phyloP scores from a whole-genome alignment of 805 yeast genomes.

The Blastobotrys robertii region DNA sequence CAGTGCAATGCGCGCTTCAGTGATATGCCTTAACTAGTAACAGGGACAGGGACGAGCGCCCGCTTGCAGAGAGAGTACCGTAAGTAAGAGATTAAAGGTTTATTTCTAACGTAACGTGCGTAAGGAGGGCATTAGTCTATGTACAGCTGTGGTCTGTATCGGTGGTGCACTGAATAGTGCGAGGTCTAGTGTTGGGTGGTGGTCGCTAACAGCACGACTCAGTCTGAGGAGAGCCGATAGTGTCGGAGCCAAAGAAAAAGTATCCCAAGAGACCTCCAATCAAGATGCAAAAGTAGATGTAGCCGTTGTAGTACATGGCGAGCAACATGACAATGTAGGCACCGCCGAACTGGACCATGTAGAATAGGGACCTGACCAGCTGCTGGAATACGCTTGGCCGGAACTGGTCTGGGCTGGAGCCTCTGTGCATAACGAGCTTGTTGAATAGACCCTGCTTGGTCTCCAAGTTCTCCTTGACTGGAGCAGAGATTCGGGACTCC shows the following conservation, averaged over 20 bases:
- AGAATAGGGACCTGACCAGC: slow-evolving; percentile 38
- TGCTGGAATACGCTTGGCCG: slow-evolving; percentile 44
- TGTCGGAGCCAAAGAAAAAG: slow-evolving; percentile 41
- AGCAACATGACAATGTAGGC: slow-evolving; percentile 60
- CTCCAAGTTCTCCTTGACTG: slow-evolving; percentile 6
- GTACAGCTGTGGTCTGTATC: too few relatives aligned
- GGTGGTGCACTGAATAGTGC: too few relatives aligned
- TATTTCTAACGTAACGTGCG: too few relatives aligned
- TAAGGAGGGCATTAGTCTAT: too few relatives aligned
- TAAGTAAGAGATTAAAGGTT: too few relatives aligned
- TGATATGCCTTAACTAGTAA: too few relatives aligned
- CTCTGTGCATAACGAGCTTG: neutral
- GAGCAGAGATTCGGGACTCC: slow-evolving; percentile 10
- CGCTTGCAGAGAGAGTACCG: too few relatives aligned
- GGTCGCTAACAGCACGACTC: too few relatives aligned
- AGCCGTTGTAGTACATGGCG: slow-evolving; percentile 70
- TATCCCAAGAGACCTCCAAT: slow-evolving; percentile 54
- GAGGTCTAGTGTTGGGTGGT: too few relatives aligned
- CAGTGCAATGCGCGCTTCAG: too few relatives aligned
- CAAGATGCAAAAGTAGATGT: slow-evolving; percentile 51
- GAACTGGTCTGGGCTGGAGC: slow-evolving; percentile 3
- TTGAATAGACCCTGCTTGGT: neutral
- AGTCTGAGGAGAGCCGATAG: slow-evolving; percentile 1
- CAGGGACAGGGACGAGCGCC: too few relatives aligned
- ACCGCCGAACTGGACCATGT: slow-evolving; percentile 52